Percentiles rank a stretch among this genome's conserved stretches.
phyloP scores from a whole-genome alignment of 176 grass and related monocot species.

The Rhynchospora pubera region DNA sequence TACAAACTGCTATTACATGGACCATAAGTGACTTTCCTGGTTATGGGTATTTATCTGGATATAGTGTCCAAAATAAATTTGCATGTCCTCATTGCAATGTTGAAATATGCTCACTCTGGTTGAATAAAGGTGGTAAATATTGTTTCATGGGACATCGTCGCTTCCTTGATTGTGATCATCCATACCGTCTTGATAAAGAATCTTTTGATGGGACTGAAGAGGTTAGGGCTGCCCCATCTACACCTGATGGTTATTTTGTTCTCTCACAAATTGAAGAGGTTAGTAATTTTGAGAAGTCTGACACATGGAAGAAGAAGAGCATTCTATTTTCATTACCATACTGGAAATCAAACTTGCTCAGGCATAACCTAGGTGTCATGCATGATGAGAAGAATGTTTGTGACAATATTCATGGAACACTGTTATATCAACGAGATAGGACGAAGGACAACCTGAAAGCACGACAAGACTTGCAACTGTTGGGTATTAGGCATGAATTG shows the following conservation, averaged over 20 bases:
- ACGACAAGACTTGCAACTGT: neutral
- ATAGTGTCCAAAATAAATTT: neutral
- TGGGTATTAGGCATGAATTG: neutral
- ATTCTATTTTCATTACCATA: slow-evolving; percentile 16
- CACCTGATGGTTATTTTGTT: neutral
- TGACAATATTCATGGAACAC: neutral
- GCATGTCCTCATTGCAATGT: slow-evolving; percentile 11
- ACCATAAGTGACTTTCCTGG: slow-evolving; percentile 32
- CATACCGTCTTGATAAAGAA: neutral
- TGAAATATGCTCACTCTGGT: neutral
- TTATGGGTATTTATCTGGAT: slow-evolving; percentile 27
- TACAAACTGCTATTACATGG: neutral
- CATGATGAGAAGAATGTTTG: slow-evolving; percentile 20
- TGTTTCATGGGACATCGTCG: slow-evolving; percentile 23
- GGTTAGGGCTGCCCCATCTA: neutral
- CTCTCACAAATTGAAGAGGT: neutral
- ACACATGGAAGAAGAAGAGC: neutral
- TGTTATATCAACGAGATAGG: neutral
- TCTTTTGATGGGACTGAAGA: slow-evolving; percentile 23
- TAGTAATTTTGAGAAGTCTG: neutral
- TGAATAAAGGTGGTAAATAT: neutral
- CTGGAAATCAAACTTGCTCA: neutral
- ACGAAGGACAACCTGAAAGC: slow-evolving; percentile 19
- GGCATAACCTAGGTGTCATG: slow-evolving; percentile 23
- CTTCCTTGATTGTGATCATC: slow-evolving; percentile 7